phyloP scores from a whole-genome alignment of 768 basidiomycete species.

The Russula vinacea region DNA sequence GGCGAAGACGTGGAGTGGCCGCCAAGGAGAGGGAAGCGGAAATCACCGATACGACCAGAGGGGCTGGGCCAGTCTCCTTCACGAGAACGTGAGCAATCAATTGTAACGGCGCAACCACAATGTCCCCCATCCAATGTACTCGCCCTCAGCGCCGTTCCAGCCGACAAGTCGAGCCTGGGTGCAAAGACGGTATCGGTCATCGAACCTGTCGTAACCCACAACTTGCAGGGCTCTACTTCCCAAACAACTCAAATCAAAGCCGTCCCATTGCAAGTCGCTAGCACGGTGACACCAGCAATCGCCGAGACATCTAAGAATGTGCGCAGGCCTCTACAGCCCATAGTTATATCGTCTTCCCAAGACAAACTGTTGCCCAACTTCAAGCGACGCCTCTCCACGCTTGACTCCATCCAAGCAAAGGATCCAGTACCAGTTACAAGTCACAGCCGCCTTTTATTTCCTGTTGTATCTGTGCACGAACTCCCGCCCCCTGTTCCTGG shows the following conservation, averaged over 20 bases:
- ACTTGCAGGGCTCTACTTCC: not conserved
- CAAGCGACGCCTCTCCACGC: not conserved
- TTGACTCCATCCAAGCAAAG: not conserved
- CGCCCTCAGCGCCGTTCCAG: not conserved
- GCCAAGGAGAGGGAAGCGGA: not conserved
- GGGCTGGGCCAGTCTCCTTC: not conserved
- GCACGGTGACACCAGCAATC: not conserved
- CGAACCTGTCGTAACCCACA: not conserved
- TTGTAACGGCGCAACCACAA: not conserved
- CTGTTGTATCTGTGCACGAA: constrained; percentile 5
- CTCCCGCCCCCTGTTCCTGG: constrained; percentile 11
- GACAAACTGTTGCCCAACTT: not conserved
- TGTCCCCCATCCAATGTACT: not conserved
- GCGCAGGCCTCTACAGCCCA: not conserved
- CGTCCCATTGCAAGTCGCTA: not conserved
- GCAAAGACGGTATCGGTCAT: not conserved
- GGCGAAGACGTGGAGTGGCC: constrained; percentile 12
- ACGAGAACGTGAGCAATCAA: not conserved
- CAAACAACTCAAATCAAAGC: not conserved
- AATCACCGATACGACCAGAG: not conserved
- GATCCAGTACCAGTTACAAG: not conserved
- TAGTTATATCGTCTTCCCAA: not conserved
- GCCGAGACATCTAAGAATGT: not conserved
- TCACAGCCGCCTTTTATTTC: constrained; percentile 17
- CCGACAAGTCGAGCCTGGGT: too few relatives aligned